These are phyloP conservation scores for Fusarium tricinctum DNA, from an alignment of 2,329 filamentous ascomycete genomes.

Conservation along the genomic window DNA sequence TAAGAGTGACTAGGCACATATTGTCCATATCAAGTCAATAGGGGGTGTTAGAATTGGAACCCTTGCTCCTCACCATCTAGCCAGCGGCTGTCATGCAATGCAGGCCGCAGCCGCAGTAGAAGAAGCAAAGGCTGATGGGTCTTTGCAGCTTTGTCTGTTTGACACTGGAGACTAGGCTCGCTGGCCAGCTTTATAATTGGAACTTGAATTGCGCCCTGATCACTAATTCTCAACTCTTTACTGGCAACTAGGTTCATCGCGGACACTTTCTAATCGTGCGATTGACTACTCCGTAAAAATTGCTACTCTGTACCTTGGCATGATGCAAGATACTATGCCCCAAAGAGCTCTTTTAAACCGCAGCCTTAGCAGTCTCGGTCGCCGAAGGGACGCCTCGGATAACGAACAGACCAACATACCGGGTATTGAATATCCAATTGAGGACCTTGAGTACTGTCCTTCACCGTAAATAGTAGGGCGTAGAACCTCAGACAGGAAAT, in stretches of 20 bases:
- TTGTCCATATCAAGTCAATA: slow-evolving; percentile 5
- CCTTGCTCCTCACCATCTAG: slow-evolving; percentile 30
- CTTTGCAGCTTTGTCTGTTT: slow-evolving; percentile 8
- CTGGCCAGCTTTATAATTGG: slow-evolving; percentile 14
- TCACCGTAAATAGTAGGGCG: slow-evolving; percentile 6
- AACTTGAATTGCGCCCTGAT: background rate
- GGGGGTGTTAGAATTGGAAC: background rate
- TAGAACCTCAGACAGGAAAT: slow-evolving; percentile 1
- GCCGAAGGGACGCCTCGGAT: slow-evolving; percentile 46
- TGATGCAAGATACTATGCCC: slow-evolving; percentile 10
- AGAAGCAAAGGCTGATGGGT: slow-evolving; percentile 34
- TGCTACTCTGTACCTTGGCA: slow-evolving; percentile 23
- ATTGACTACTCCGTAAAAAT: background rate
- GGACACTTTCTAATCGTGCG: slow-evolving; percentile 3
- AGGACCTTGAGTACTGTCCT: slow-evolving; percentile 16
- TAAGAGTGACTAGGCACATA: slow-evolving; percentile 2
- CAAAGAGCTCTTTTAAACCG: background rate
- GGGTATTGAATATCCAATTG: slow-evolving; percentile 23
- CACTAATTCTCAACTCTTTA: slow-evolving; percentile 1
- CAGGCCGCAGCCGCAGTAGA: slow-evolving; percentile 38
- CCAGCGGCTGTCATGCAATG: slow-evolving; percentile 31
- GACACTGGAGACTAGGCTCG: background rate
- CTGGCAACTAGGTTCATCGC: slow-evolving; percentile 9
- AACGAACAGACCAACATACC: slow-evolving; percentile 25
- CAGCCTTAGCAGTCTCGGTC: slow-evolving; percentile 24